Evolutionary conservation across 2,329 filamentous ascomycete species (phyloP).

Genomic region (Zymoseptoria pseudotritici): DNA sequence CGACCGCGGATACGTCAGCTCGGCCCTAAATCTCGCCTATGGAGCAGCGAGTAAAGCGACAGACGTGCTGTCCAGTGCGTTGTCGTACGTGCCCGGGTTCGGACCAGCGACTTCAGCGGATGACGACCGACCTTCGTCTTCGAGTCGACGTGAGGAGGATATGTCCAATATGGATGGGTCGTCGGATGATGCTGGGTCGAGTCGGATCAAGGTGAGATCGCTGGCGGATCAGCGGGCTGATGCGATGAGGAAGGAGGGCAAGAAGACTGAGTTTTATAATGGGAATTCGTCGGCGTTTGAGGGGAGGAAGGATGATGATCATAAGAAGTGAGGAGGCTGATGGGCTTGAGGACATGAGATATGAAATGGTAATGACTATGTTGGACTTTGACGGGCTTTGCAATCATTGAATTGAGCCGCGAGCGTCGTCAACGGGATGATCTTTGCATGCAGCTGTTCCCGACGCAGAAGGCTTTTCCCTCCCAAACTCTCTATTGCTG

Average conservation of each 20-base stretch:
- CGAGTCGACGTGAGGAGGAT: neutral
- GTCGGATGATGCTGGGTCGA: slow-evolving; percentile 13
- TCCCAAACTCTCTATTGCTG: no score
- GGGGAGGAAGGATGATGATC: slow-evolving; percentile 49
- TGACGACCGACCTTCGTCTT: neutral
- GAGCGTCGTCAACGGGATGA: no score
- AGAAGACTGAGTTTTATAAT: slow-evolving; percentile 70
- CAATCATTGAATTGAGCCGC: no score
- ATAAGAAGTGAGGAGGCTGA: neutral
- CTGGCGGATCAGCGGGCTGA: slow-evolving; percentile 39
- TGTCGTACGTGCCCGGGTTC: slow-evolving; percentile 16
- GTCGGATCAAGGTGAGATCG: slow-evolving; percentile 37
- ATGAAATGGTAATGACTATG: neutral
- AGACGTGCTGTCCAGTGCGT: slow-evolving; percentile 10
- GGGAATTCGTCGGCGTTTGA: slow-evolving; percentile 68
- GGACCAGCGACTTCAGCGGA: slow-evolving; percentile 13
- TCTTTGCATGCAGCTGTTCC: no score
- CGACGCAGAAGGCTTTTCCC: no score
- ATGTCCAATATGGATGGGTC: slow-evolving; percentile 10
- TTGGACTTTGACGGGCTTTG: neutral
- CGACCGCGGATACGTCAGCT: slow-evolving; percentile 20
- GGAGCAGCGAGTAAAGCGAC: slow-evolving; percentile 15
- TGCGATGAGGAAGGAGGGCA: slow-evolving; percentile 33
- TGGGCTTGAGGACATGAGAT: neutral
- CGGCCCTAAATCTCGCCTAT: slow-evolving; percentile 17